Conservation (phyloP, 345 rosid genomes). For the Brassica carinata region DNA sequence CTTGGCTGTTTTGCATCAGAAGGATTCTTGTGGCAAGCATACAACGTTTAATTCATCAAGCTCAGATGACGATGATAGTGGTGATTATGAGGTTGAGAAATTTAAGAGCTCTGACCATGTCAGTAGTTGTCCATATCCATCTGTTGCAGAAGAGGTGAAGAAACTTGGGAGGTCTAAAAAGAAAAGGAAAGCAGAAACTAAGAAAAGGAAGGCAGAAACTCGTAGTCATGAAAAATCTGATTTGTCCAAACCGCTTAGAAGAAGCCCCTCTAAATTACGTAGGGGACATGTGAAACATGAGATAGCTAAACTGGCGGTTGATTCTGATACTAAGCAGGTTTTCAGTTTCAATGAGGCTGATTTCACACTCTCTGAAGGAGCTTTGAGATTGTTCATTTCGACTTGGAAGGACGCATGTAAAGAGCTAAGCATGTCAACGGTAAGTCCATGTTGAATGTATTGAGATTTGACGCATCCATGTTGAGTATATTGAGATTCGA, state of each 20-base stretch:
- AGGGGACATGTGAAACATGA: constrained; percentile 44
- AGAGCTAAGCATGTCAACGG: constrained; percentile 58
- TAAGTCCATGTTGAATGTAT: constrained; percentile 36
- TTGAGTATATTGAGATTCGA: background rate
- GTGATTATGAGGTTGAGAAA: constrained; percentile 34
- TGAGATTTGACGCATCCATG: background rate
- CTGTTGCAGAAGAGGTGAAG: constrained; percentile 74
- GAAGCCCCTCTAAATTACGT: constrained; percentile 44
- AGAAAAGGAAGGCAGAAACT: constrained; percentile 37
- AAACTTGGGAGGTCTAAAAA: constrained; percentile 61
- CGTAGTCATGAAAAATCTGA: constrained; percentile 42
- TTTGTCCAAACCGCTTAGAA: constrained; percentile 31
- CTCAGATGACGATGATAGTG: constrained; percentile 64
- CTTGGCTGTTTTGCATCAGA: constrained; percentile 53
- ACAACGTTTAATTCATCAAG: constrained; percentile 60
- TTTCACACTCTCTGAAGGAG: constrained; percentile 48
- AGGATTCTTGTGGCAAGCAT: constrained; percentile 67
- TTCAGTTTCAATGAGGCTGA: constrained; percentile 41
- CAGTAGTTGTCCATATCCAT: constrained; percentile 87
- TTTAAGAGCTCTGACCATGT: constrained; percentile 47
- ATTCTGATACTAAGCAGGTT: constrained; percentile 34
- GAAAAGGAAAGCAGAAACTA: constrained; percentile 37
- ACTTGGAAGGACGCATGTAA: constrained; percentile 85
- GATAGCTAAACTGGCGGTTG: constrained; percentile 34
- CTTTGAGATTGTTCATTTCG: constrained; percentile 60